Percentiles rank a stretch among this genome's conserved stretches.
phyloP scores from a whole-genome alignment of 805 yeast genomes.

The Saccharomycopsis fibuligera region DNA sequence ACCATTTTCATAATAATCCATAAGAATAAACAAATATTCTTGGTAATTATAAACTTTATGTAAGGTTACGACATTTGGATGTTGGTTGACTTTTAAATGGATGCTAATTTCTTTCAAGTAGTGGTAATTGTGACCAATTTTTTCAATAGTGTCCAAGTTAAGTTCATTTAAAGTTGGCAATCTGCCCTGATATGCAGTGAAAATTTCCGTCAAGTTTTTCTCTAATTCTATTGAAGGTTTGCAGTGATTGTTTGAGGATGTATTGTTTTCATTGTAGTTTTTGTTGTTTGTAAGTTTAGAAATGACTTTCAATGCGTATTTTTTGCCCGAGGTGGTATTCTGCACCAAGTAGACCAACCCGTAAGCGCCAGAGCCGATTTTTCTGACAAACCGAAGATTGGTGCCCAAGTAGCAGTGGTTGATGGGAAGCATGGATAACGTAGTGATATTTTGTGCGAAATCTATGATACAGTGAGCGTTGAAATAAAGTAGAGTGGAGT shows the following conservation, averaged over 20 bases:
- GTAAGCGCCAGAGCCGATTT: constrained; percentile 80
- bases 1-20: constrained; percentile 83
- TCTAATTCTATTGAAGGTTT: constrained; percentile 22
- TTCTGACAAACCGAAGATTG: constrained; percentile 25
- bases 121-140: constrained; percentile 26
- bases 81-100: constrained; percentile 69
- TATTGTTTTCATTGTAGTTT: constrained; percentile 21
- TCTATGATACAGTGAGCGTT: no score
- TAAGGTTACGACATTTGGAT: constrained; percentile 72
- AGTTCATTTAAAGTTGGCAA: constrained; percentile 26
- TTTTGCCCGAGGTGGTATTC: constrained; percentile 42
- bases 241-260: constrained; percentile 29
- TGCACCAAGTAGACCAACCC: constrained; percentile 71
- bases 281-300: constrained; percentile 23
- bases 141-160: constrained; percentile 32
- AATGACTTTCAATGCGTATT: constrained; percentile 68
- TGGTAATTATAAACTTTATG: constrained; percentile 55
- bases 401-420: neutral
- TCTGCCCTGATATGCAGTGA: constrained; percentile 24
- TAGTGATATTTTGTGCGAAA: no score
- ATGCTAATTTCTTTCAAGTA: constrained; percentile 59
- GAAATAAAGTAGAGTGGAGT: no score
- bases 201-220: constrained; percentile 21
- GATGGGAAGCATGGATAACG: neutral
- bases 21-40: constrained; percentile 47